Conservation (phyloP, 192 early-diverging fungal genomes). For the Coemansia guatemalensis region DNA sequence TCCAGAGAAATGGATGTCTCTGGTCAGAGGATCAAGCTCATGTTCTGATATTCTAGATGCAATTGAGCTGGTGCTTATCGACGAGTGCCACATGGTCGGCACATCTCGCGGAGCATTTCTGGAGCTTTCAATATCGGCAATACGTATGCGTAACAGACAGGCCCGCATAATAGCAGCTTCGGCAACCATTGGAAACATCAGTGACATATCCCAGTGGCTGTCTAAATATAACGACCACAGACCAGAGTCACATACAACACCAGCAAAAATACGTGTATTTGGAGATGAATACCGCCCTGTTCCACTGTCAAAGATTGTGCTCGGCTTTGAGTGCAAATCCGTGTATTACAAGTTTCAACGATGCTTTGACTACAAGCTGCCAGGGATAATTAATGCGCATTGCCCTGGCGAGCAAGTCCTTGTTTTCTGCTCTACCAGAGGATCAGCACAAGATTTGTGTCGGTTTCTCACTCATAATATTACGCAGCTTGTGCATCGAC, state of each 20-base stretch:
- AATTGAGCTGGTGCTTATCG: constrained; percentile 57
- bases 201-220: constrained; percentile 70
- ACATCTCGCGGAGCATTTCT: constrained; percentile 61
- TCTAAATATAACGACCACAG: background rate
- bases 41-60: constrained; percentile 16
- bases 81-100: constrained; percentile 71
- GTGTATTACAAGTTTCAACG: constrained; percentile 62
- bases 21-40: constrained; percentile 38
- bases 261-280: constrained; percentile 53
- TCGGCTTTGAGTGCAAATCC: constrained; percentile 44
- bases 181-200: constrained; percentile 70
- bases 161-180: constrained; percentile 62
- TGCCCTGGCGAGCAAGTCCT: constrained; percentile 27
- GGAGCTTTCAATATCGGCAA: constrained; percentile 60
- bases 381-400: constrained; percentile 40
- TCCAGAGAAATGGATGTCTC: constrained; percentile 70
- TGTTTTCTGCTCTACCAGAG: constrained; percentile 53
- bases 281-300: constrained; percentile 73
- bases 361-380: constrained; percentile 54
- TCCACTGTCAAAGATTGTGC: constrained; percentile 54
- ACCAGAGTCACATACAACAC: constrained; percentile 8
- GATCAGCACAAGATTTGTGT: constrained; percentile 41
- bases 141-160: constrained; percentile 35
- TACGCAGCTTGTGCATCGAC: constrained; percentile 8
- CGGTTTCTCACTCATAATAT: constrained; percentile 31